Evolutionary conservation across 495 filamentous ascomycete genomes (phyloP).

Genomic region (Aspergillus ellipticus): DNA sequence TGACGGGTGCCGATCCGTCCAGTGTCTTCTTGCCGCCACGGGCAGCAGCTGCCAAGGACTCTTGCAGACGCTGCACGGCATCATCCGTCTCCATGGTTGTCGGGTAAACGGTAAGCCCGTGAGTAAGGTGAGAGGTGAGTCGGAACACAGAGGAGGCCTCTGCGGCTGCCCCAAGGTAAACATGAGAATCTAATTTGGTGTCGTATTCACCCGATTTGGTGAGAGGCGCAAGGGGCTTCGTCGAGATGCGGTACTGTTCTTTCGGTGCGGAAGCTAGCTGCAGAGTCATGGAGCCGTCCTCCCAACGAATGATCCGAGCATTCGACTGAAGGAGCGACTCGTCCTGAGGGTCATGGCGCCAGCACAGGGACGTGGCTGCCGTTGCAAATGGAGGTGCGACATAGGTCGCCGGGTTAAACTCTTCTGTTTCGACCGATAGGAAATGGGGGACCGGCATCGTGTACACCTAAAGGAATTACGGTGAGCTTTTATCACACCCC

Average conservation of each 20-base stretch:
- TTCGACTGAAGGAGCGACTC: slow-evolving; percentile 65
- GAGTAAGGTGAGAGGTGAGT: slow-evolving; percentile 75
- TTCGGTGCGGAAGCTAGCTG: slow-evolving; percentile 67
- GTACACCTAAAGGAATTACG: slow-evolving; percentile 56
- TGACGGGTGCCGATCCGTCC: slow-evolving; percentile 53
- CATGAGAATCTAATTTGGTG: slow-evolving; percentile 69
- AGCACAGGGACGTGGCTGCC: slow-evolving; percentile 65
- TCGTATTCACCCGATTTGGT: slow-evolving; percentile 59
- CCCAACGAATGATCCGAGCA: slow-evolving; percentile 74
- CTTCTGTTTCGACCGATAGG: slow-evolving; percentile 68
- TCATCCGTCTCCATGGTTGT: slow-evolving; percentile 69
- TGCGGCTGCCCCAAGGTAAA: slow-evolving; percentile 74
- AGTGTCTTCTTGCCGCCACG: slow-evolving; percentile 55
- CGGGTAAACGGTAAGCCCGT: slow-evolving; percentile 68
- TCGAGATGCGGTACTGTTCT: slow-evolving; percentile 75
- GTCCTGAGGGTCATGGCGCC: slow-evolving; percentile 64
- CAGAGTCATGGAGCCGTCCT: slow-evolving; percentile 79
- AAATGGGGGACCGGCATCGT: slow-evolving; percentile 76
- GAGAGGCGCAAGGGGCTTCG: slow-evolving; percentile 71
- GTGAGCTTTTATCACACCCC: slow-evolving; percentile 1
- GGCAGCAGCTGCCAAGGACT: slow-evolving; percentile 59
- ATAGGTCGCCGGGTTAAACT: slow-evolving; percentile 72
- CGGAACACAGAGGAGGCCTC: slow-evolving; percentile 66
- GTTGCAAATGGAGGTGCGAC: slow-evolving; percentile 62
- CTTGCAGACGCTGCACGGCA: slow-evolving; percentile 71